phyloP scores from a whole-genome alignment of 257 asterid species.

The Penstemon newberryi region DNA sequence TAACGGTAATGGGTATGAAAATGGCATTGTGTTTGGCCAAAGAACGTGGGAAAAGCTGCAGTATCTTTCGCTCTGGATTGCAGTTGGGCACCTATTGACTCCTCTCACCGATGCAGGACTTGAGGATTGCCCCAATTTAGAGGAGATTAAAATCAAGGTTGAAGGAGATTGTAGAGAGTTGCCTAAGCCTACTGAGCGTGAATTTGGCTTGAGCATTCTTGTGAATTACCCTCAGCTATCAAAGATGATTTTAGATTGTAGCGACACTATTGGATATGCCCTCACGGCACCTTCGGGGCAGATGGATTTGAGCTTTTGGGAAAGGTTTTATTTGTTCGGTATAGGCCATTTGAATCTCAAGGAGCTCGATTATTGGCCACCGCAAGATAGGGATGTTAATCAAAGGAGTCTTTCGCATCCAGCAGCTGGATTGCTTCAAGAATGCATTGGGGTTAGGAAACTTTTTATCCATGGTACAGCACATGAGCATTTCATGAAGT shows the following conservation, averaged over 20 bases:
- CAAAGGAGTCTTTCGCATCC: constrained; percentile 82
- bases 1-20: constrained; percentile 31
- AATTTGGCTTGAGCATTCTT: constrained; percentile 66
- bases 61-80: constrained; percentile 73
- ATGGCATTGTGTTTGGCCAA: constrained; percentile 33
- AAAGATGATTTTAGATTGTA: constrained; percentile 82
- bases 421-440: constrained; percentile 74
- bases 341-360: constrained; percentile 49
- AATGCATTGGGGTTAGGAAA: constrained; percentile 58
- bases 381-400: constrained; percentile 87
- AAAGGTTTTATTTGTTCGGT: constrained; percentile 63
- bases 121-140: constrained; percentile 72
- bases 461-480: constrained; percentile 92
- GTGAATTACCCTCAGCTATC: constrained; percentile 50
- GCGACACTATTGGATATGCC: constrained; percentile 76
- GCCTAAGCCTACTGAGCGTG: constrained; percentile 47
- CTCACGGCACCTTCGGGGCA: constrained; percentile 90
- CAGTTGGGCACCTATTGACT: constrained; percentile 71
- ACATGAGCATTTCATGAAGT: constrained; percentile 81
- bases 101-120: constrained; percentile 67
- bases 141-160: constrained; percentile 76
- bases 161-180: constrained; percentile 88
- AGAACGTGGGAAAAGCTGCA: constrained; percentile 67
- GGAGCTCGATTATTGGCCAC: constrained; percentile 92
- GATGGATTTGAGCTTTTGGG: constrained; percentile 95